Conservation (phyloP, 495 filamentous ascomycete species). For the Aspergillus sclerotioniger region DNA sequence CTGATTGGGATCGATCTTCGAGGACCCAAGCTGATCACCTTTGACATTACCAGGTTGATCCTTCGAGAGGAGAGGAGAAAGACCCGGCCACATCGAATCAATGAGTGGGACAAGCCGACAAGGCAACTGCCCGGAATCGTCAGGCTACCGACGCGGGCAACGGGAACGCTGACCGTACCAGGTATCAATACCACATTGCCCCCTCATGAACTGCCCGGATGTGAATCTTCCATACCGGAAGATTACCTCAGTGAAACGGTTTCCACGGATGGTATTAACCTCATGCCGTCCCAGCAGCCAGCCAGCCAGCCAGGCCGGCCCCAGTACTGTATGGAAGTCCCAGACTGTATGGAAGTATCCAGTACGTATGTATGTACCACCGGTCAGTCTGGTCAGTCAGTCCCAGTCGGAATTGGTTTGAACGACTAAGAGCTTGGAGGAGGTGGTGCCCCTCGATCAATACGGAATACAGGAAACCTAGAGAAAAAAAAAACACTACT, state of each 20-base stretch:
- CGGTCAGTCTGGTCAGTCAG: too few relatives aligned
- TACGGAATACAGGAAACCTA: too few relatives aligned
- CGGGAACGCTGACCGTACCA: background rate
- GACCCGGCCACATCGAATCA: background rate
- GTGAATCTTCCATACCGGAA: background rate
- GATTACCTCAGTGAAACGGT: background rate
- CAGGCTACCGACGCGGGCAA: background rate
- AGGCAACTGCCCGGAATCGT: background rate
- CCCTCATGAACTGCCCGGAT: background rate
- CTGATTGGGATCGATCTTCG: background rate
- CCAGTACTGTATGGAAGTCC: too few relatives aligned
- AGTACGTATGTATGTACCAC: too few relatives aligned
- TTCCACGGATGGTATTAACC: background rate
- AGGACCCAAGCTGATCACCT: background rate
- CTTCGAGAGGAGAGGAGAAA: background rate
- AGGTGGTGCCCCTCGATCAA: background rate
- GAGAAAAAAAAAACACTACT: background rate
- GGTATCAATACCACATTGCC: background rate
- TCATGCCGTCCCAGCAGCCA: background rate
- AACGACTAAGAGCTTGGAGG: too few relatives aligned
- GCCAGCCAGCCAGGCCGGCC: background rate
- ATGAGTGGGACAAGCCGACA: background rate
- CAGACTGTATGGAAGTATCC: too few relatives aligned
- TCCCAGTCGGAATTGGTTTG: too few relatives aligned
- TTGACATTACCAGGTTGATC: background rate